A percentile compares a stretch with the other conserved stretches of the same genome.
phyloP scores from a whole-genome alignment of 805 yeast genomes.

The Myxozyma mucilagina region DNA sequence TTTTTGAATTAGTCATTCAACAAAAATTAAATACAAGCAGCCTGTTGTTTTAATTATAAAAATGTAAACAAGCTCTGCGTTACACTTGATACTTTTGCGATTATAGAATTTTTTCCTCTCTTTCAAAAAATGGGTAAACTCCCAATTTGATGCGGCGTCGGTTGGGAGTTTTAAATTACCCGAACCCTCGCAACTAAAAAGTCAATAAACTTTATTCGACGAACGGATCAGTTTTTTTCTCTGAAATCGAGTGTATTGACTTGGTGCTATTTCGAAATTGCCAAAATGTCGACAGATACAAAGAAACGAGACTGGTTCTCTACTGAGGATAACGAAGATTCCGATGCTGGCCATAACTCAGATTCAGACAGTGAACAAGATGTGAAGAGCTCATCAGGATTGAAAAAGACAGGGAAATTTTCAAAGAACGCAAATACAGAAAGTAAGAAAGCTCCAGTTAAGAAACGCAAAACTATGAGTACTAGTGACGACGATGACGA shows the following conservation, averaged over 20 bases:
- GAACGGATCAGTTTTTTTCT: too few relatives aligned
- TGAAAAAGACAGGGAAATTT: conserved; percentile 20
- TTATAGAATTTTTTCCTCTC: neutral
- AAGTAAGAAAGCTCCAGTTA: conserved; percentile 21
- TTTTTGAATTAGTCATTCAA: neutral
- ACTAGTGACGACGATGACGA: neutral
- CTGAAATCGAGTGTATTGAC: too few relatives aligned
- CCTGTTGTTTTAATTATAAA: neutral
- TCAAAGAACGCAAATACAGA: conserved; percentile 23
- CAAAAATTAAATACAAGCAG: neutral
- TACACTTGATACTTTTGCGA: neutral
- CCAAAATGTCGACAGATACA: conserved; percentile 2
- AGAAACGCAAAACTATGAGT: conserved; percentile 30
- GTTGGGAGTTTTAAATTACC: neutral
- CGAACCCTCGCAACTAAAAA: neutral
- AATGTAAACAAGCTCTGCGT: neutral
- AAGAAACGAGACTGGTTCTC: conserved; percentile 26
- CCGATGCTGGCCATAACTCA: conserved; percentile 11
- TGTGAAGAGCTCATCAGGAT: neutral
- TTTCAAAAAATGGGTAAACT: neutral
- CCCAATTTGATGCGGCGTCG: conserved; percentile 11
- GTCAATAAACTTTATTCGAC: too few relatives aligned
- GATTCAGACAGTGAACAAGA: conserved; percentile 28
- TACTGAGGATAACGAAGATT: conserved; percentile 34
- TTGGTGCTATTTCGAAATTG: too few relatives aligned